Conservation (phyloP, 805 yeast genomes). For the Henningerozyma blattae region DNA sequence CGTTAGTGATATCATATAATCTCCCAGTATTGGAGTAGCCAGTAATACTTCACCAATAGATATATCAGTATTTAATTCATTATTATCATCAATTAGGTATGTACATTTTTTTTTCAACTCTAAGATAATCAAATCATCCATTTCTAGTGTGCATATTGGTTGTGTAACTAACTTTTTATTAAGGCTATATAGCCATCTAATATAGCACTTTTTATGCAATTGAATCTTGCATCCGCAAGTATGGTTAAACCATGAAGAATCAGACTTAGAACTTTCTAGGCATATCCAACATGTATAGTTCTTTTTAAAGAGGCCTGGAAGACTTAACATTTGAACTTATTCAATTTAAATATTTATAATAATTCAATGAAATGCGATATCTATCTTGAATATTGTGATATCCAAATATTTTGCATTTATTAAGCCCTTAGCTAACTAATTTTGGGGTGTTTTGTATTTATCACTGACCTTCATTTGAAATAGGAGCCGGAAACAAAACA, state of each 20-base stretch:
- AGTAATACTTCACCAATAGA: slow-evolving; percentile 7
- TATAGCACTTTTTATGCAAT: slow-evolving; percentile 18
- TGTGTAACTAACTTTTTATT: slow-evolving; percentile 1
- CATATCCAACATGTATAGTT: slow-evolving; percentile 21
- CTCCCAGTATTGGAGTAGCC: slow-evolving; percentile 5
- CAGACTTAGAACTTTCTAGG: slow-evolving; percentile 12
- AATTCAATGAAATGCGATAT: not conserved
- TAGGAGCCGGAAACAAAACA: too few relatives aligned
- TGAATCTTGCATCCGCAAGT: slow-evolving; percentile 22
- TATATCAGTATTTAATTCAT: slow-evolving; percentile 9
- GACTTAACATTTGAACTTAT: not conserved
- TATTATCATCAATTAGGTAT: slow-evolving; percentile 10
- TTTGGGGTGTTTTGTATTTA: too few relatives aligned
- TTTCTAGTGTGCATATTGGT: not conserved
- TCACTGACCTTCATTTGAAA: too few relatives aligned
- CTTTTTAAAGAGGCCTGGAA: not conserved
- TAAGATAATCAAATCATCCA: slow-evolving; percentile 2
- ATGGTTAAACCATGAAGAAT: slow-evolving; percentile 15
- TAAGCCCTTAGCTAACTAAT: too few relatives aligned
- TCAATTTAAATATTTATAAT: not conserved
- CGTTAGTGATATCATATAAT: not conserved
- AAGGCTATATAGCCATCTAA: slow-evolving; percentile 12
- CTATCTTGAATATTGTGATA: too few relatives aligned
- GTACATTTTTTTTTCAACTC: slow-evolving; percentile 8
- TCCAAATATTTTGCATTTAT: too few relatives aligned